These are phyloP conservation scores for Mitragyna speciosa DNA, from an alignment of 257 asterid species.

Conservation along the genomic window DNA sequence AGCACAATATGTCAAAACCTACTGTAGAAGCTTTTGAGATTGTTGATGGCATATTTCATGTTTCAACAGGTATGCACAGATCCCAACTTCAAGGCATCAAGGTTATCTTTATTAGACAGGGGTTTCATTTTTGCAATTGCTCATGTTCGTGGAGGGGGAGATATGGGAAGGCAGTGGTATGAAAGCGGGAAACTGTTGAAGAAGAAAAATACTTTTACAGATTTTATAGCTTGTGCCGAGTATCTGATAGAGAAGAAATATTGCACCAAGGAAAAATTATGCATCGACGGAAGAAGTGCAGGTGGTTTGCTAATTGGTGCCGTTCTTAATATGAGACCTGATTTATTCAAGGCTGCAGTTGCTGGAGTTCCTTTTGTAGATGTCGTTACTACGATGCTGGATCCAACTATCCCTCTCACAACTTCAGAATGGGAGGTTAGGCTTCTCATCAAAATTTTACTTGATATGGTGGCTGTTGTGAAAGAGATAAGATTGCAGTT, in stretches of 20 bases:
- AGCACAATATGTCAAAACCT: neutral
- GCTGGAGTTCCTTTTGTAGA: slow-evolving; percentile 98
- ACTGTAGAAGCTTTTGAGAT: neutral
- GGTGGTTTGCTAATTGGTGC: slow-evolving; percentile 97
- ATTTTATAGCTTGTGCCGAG: slow-evolving; percentile 84
- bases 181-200: slow-evolving; percentile 86
- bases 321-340: slow-evolving; percentile 89
- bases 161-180: slow-evolving; percentile 98
- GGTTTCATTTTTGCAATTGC: slow-evolving; percentile 80
- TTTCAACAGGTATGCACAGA: slow-evolving; percentile 70
- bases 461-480: neutral
- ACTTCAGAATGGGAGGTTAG: slow-evolving; percentile 99
- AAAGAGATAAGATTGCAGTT: neutral
- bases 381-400: slow-evolving; percentile 94
- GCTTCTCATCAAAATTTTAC: slow-evolving; percentile 5
- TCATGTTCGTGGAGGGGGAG: slow-evolving; percentile 98
- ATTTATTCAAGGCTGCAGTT: slow-evolving; percentile 83
- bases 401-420: slow-evolving; percentile 95
- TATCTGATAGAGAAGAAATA: slow-evolving; percentile 73
- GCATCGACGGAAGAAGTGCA: slow-evolving; percentile 95
- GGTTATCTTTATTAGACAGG: slow-evolving; percentile 81
- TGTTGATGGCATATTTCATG: neutral
- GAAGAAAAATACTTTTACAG: slow-evolving; percentile 90
- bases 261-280: slow-evolving; percentile 77
- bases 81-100: slow-evolving; percentile 78